A percentile compares a stretch with the other conserved stretches of the same genome.
phyloP scores from a whole-genome alignment of 371 early-diverging fungal species.

The Cokeromyces recurvatus region DNA sequence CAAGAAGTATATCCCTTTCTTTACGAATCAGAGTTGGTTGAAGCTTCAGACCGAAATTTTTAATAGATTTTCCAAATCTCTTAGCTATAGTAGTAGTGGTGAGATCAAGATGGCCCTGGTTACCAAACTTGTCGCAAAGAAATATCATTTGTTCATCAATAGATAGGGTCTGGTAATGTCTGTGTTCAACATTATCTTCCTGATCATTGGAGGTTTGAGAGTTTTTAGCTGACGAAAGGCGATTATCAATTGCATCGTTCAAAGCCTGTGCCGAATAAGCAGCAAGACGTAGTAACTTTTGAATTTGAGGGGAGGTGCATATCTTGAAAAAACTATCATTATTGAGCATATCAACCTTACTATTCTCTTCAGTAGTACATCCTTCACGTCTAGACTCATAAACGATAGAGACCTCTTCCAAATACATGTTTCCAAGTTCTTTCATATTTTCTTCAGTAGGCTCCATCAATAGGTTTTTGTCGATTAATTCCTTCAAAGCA shows the following conservation, averaged over 20 bases:
- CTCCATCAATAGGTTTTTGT: conserved; percentile 3
- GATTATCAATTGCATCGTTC: conserved; percentile 9
- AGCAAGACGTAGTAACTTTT: no score
- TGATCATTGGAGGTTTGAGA: conserved; percentile 5
- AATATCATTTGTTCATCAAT: no score
- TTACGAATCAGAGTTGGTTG: conserved; percentile 5
- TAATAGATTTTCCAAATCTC: conserved; percentile 7
- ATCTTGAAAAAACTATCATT: no score
- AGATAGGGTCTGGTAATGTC: no score
- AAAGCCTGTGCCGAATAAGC: no score
- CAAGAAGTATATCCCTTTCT: conserved; percentile 9
- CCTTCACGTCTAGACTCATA: no score
- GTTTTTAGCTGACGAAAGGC: conserved; percentile 6
- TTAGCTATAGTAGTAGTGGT: conserved; percentile 7
- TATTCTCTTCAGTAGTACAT: no score
- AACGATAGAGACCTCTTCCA: no score
- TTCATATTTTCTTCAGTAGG: conserved; percentile 7
- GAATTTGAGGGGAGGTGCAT: no score
- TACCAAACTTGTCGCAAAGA: conserved; percentile 11
- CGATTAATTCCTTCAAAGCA: background rate
- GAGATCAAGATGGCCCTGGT: conserved; percentile 10
- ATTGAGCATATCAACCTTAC: no score
- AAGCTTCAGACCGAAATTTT: conserved; percentile 9
- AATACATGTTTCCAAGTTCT: conserved; percentile 4
- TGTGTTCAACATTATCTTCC: no score